These are phyloP conservation scores for Stagonosporopsis vannaccii DNA, from an alignment of 2,329 filamentous ascomycete species.

Conservation along the genomic window DNA sequence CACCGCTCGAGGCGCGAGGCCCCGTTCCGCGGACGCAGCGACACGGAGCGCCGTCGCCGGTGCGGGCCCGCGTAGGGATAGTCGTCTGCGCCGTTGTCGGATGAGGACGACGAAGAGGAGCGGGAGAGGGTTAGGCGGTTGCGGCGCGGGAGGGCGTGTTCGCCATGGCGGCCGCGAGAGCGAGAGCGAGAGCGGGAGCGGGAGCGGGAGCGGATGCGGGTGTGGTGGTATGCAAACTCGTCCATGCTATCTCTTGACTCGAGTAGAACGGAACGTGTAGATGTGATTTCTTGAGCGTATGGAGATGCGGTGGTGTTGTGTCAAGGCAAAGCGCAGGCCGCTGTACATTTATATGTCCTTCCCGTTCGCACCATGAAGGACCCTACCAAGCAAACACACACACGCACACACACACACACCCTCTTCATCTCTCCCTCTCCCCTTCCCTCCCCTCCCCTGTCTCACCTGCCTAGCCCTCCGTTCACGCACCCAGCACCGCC, in stretches of 20 bases:
- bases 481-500: slow-evolving; percentile 15
- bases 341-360: no score
- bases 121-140: slow-evolving; percentile 18
- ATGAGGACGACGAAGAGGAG: slow-evolving; percentile 30
- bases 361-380: not conserved
- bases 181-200: slow-evolving; percentile 31
- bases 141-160: slow-evolving; percentile 31
- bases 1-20: slow-evolving; percentile 37
- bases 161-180: slow-evolving; percentile 25
- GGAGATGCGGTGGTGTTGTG: no score
- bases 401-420: slow-evolving; percentile 3
- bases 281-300: no score
- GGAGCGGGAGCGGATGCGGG: slow-evolving; percentile 27
- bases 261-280: no score
- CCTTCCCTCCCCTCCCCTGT: slow-evolving; percentile 14
- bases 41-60: slow-evolving; percentile 28
- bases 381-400: not conserved
- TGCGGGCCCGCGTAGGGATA: slow-evolving; percentile 34
- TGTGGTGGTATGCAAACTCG: slow-evolving; percentile 34
- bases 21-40: slow-evolving; percentile 33
- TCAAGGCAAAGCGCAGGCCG: not conserved
- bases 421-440: not conserved
- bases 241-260: no score
- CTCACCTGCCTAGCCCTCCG: slow-evolving; percentile 20
- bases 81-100: slow-evolving; percentile 43